Conservation (phyloP, 306 rosid species). For the Mimosa pudica region DNA sequence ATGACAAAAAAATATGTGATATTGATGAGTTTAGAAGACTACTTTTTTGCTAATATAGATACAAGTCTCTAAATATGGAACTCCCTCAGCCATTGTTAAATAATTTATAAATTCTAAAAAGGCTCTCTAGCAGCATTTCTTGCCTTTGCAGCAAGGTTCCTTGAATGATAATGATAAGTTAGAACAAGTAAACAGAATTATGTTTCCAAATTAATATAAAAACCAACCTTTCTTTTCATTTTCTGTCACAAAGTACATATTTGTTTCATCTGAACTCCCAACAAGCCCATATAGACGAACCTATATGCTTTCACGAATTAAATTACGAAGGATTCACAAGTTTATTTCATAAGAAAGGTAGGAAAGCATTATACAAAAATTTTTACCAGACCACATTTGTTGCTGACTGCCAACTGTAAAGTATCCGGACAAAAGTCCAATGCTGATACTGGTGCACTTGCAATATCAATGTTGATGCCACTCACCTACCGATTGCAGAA, state of each 20-base stretch:
- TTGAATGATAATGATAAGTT: constrained; percentile 3
- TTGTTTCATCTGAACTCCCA: constrained; percentile 45
- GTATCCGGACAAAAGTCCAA: constrained; percentile 68
- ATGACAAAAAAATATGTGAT: constrained; percentile 5
- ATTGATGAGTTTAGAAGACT: constrained; percentile 8
- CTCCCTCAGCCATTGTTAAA: background rate
- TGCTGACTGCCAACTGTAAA: constrained; percentile 63
- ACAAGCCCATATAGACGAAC: constrained; percentile 67
- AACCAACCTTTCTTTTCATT: constrained; percentile 65
- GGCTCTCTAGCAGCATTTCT: constrained; percentile 26
- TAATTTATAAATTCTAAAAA: constrained; percentile 23
- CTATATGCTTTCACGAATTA: constrained; percentile 51
- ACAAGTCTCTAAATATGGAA: background rate
- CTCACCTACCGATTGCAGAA: constrained; percentile 57
- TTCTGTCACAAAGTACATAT: constrained; percentile 58
- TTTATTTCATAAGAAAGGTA: constrained; percentile 29
- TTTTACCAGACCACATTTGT: constrained; percentile 74
- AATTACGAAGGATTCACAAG: constrained; percentile 33
- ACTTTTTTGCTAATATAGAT: background rate
- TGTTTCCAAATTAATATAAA: constrained; percentile 19
- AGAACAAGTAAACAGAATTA: constrained; percentile 23
- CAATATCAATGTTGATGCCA: constrained; percentile 41
- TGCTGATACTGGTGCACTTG: constrained; percentile 65
- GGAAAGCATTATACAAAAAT: constrained; percentile 6
- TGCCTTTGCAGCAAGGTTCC: constrained; percentile 20